Evolutionary conservation across 148 eudicot species (phyloP).

Genomic region (Fagopyrum esculentum): DNA sequence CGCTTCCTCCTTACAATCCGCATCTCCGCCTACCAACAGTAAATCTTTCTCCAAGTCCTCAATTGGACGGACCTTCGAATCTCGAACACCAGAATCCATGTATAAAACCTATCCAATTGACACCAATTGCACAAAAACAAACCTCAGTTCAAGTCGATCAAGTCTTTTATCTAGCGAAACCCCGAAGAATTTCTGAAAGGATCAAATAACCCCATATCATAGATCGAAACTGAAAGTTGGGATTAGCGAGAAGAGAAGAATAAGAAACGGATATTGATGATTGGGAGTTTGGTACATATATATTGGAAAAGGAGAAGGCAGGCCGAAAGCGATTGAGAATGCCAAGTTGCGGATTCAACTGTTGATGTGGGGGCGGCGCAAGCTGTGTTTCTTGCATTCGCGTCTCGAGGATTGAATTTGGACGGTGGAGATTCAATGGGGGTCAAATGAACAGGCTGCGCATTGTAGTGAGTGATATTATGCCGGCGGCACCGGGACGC

Average conservation of each 20-base stretch:
- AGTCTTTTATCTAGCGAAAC: not conserved
- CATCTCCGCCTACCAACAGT: slow-evolving; percentile 34
- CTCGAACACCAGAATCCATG: slow-evolving; percentile 30
- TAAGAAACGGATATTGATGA: not conserved
- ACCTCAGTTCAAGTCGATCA: not conserved
- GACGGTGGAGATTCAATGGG: not conserved
- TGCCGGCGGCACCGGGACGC: not conserved
- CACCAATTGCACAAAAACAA: not conserved
- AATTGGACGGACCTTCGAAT: slow-evolving; percentile 29
- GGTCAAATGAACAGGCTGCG: slow-evolving; percentile 4
- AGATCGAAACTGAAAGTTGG: not conserved
- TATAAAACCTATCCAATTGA: not conserved
- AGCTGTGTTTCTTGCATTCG: not conserved
- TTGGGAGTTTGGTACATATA: not conserved
- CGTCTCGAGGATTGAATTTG: not conserved
- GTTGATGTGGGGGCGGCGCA: not conserved
- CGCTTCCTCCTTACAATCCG: slow-evolving; percentile 24
- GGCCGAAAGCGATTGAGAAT: not conserved
- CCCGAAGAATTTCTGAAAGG: not conserved
- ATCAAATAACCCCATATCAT: not conserved
- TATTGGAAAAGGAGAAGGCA: not conserved
- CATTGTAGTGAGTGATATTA: not conserved
- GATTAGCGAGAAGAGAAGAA: not conserved
- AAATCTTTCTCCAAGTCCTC: slow-evolving; percentile 27
- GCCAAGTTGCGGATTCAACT: not conserved